Evolutionary conservation across 148 eudicot species (phyloP).

Genomic region (Agrostemma githago): DNA sequence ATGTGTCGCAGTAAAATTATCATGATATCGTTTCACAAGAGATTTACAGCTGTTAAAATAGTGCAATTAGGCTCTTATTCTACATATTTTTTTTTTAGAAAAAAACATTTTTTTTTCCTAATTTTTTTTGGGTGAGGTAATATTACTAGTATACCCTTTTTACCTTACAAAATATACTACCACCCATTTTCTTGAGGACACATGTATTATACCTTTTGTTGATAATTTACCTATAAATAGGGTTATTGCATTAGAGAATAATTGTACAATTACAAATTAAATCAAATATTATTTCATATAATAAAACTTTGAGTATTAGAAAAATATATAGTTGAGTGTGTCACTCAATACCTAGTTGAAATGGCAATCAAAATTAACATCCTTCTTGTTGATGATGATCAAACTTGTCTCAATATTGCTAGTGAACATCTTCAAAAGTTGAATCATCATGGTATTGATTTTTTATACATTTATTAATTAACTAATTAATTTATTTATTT

Average conservation of each 20-base stretch:
- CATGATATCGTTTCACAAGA: too few species aligned
- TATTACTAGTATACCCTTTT: neutral
- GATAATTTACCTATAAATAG: slow-evolving; percentile 6
- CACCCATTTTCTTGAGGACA: slow-evolving; percentile 15
- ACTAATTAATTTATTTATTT: too few species aligned
- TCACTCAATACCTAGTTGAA: neutral
- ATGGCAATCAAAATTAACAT: slow-evolving; percentile 29
- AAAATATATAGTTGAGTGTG: neutral
- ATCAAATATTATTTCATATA: slow-evolving; percentile 1
- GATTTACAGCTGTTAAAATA: too few species aligned
- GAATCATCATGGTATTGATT: slow-evolving; percentile 41
- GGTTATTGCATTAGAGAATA: slow-evolving; percentile 4
- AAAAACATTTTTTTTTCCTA: neutral
- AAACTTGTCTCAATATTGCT: slow-evolving; percentile 35
- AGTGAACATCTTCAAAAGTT: slow-evolving; percentile 31
- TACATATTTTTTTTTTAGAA: neutral
- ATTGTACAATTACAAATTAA: neutral
- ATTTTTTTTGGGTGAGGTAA: slow-evolving; percentile 5
- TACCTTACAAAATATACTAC: neutral
- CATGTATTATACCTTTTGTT: slow-evolving; percentile 8
- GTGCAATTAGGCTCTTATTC: neutral
- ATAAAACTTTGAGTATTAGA: neutral
- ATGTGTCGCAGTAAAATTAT: too few species aligned
- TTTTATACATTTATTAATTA: neutral
- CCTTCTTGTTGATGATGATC: slow-evolving; percentile 56